Conservation (phyloP, 352 stramenopile genomes). For the Phytopythium helicoides region DNA sequence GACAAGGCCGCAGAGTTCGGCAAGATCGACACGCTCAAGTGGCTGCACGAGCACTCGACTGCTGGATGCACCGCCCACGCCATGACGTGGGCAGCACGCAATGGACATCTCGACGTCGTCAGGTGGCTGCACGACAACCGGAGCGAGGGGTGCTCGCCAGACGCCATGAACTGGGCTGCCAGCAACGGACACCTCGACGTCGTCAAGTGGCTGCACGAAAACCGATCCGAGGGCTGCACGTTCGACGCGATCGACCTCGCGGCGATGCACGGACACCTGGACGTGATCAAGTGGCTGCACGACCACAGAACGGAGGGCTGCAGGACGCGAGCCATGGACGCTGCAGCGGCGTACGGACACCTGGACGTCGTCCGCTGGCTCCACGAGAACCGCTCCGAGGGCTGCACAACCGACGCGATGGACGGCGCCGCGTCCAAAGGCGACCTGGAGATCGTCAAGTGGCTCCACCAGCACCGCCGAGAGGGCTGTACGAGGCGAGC, state of each 20-base stretch:
- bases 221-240: not conserved
- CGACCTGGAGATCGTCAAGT: slow-evolving; percentile 34
- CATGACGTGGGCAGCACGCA: slow-evolving; percentile 48
- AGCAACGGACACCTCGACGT: slow-evolving; percentile 8
- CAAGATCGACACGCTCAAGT: slow-evolving; percentile 46
- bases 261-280: slow-evolving; percentile 4
- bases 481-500: slow-evolving; percentile 57
- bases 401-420: slow-evolving; percentile 8
- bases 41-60: slow-evolving; percentile 32
- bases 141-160: slow-evolving; percentile 29
- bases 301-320: slow-evolving; percentile 3
- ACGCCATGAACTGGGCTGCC: slow-evolving; percentile 10
- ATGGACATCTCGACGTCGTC: slow-evolving; percentile 32
- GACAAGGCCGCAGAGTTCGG: slow-evolving; percentile 36
- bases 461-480: slow-evolving; percentile 44
- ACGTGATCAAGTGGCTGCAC: slow-evolving; percentile 6
- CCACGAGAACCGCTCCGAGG: slow-evolving; percentile 11
- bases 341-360: slow-evolving; percentile 5
- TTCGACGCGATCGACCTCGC: slow-evolving; percentile 6
- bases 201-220: slow-evolving; percentile 6
- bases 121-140: slow-evolving; percentile 40
- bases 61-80: slow-evolving; percentile 45
- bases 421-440: slow-evolving; percentile 3
- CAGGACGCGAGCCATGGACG: slow-evolving; percentile 5
- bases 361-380: slow-evolving; percentile 15